A percentile compares a stretch with the other conserved stretches of the same genome.
Evolutionary conservation across 192 early-diverging fungal species (phyloP).

Genomic region (Coemansia sp.): DNA sequence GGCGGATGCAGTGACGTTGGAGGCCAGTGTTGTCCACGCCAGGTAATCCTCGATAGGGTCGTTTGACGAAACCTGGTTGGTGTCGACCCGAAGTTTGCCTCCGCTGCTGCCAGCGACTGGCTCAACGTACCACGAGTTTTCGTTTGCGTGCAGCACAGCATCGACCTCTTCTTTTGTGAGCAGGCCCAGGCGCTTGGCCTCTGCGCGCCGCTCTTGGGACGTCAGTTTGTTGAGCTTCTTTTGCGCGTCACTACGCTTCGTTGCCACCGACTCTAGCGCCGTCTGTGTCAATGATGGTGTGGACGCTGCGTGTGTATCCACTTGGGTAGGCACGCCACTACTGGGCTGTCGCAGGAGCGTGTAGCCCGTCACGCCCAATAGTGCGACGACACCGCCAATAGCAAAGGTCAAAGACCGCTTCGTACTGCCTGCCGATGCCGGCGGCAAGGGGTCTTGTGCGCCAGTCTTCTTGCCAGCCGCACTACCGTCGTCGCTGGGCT

Average conservation of each 20-base stretch:
- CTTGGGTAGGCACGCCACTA: not conserved
- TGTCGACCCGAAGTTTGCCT: not conserved
- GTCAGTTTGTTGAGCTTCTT: slow-evolving; percentile 24
- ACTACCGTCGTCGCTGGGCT: not conserved
- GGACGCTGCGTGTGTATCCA: not conserved
- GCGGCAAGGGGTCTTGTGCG: not conserved
- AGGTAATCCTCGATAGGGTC: slow-evolving; percentile 50
- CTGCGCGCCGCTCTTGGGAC: slow-evolving; percentile 9
- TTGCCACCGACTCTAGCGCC: slow-evolving; percentile 33
- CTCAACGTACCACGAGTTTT: slow-evolving; percentile 25
- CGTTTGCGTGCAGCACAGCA: slow-evolving; percentile 34
- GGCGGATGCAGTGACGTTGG: not conserved
- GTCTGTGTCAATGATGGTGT: not conserved
- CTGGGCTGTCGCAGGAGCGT: slow-evolving; percentile 30
- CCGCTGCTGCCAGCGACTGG: not conserved
- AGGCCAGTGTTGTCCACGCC: slow-evolving; percentile 16
- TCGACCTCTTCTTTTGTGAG: slow-evolving; percentile 38
- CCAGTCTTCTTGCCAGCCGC: not conserved
- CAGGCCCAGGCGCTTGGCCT: slow-evolving; percentile 20
- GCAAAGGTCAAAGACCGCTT: slow-evolving; percentile 45
- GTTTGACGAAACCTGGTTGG: slow-evolving; percentile 51
- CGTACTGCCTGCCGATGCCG: not conserved
- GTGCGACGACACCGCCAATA: slow-evolving; percentile 34
- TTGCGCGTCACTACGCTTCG: slow-evolving; percentile 23
- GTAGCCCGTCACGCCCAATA: slow-evolving; percentile 37